Conservation (phyloP, 2,329 filamentous ascomycete genomes). For the Trichoderma oligosporum region DNA sequence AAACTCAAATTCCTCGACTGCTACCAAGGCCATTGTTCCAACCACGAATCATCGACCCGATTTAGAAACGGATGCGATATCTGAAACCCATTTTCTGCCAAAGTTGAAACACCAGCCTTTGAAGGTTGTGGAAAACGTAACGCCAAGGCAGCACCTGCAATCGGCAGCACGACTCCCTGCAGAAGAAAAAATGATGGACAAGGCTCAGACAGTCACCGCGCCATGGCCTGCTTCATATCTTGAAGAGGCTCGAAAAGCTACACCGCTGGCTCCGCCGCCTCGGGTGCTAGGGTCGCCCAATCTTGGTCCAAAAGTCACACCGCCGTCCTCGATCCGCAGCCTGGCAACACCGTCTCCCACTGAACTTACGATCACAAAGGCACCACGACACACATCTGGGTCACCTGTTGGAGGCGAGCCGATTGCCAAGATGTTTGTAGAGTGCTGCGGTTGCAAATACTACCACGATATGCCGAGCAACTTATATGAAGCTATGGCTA, state of each 20-base stretch:
- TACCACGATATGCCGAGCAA: constrained; percentile 64
- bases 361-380: constrained; percentile 1
- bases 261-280: constrained; percentile 19
- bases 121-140: constrained; percentile 26
- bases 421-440: constrained; percentile 60
- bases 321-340: constrained; percentile 16
- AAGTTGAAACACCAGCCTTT: constrained; percentile 40
- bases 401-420: constrained; percentile 34
- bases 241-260: constrained; percentile 20
- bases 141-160: background rate
- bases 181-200: background rate
- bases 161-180: background rate
- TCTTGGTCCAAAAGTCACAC: constrained; percentile 16
- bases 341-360: background rate
- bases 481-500: constrained; percentile 62
- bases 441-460: constrained; percentile 62
- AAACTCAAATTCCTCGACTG: background rate
- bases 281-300: constrained; percentile 5
- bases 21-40: background rate
- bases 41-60: constrained; percentile 22
- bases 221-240: constrained; percentile 19
- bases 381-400: constrained; percentile 1
- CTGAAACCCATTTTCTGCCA: constrained; percentile 31
- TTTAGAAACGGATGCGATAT: constrained; percentile 13
- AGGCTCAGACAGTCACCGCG: background rate